These are phyloP conservation scores for Aspergillus funiculosus DNA, from an alignment of 495 filamentous ascomycete species.

Conservation along the genomic window DNA sequence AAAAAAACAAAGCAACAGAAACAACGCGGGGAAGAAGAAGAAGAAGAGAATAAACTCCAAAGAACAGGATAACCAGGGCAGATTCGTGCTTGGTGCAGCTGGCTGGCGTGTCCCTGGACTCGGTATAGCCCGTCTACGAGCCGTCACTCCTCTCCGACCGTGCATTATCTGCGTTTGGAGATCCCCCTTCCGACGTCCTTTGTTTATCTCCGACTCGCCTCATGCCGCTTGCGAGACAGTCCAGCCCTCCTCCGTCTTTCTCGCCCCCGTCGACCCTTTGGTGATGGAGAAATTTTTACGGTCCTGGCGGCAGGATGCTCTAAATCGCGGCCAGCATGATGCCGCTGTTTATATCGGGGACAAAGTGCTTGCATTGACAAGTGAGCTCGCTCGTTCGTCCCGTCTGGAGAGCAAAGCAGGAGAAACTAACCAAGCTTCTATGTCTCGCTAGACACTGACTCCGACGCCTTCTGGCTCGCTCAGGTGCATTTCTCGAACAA, in stretches of 20 bases:
- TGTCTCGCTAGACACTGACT: constrained; percentile 66
- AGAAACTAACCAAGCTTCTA: constrained; percentile 8
- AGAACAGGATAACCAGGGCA: too few relatives aligned
- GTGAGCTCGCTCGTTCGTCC: constrained; percentile 43
- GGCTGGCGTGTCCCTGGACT: too few relatives aligned
- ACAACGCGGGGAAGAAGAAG: background rate
- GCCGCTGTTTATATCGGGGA: constrained; percentile 94
- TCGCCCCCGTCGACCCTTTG: constrained; percentile 8
- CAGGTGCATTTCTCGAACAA: constrained; percentile 91
- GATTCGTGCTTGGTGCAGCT: too few relatives aligned
- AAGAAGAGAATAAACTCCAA: too few relatives aligned
- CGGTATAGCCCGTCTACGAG: too few relatives aligned
- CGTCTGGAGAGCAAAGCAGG: background rate
- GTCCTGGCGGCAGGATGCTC: constrained; percentile 86
- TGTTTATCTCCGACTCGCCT: constrained; percentile 7
- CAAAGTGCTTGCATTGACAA: constrained; percentile 89
- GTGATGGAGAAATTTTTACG: constrained; percentile 86
- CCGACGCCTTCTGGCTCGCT: constrained; percentile 90
- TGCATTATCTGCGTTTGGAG: background rate
- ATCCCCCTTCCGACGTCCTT: background rate
- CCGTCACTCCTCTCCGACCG: background rate
- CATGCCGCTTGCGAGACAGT: constrained; percentile 7
- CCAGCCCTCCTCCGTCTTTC: background rate
- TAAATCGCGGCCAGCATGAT: constrained; percentile 91
- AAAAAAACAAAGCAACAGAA: background rate